Evolutionary conservation across 805 yeast species (phyloP), one percentile per base, ranked within the genome.

Genomic region (Kodamaea neixiangensis): DNA sequence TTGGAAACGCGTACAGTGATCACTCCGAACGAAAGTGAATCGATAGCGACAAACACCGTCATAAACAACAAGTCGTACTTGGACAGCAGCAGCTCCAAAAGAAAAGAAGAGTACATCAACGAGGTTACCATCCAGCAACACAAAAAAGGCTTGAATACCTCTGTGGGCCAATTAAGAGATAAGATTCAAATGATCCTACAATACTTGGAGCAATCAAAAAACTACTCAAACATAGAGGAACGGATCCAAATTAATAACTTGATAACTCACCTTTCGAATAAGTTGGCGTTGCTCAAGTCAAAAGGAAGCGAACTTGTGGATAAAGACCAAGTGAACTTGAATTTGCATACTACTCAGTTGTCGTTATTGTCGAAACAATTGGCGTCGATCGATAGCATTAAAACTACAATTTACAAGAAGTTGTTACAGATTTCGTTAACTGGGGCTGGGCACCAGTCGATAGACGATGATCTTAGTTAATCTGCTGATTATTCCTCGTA

Each of bases 361-460:
- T 56, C 69, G 14, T 54, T 72, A 19, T 45, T 73, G 7, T 64
- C 72, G 1, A 58, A 67, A 15, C 70, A 73, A 50, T 48, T 69
- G 17, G 52, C 63, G 1, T 44, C 43, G 41, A 44, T 48, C 15
- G 48, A 48, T 19, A 34, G 11, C 21, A 48, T 44, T 17, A 48
- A 44, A 17, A 33, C 34, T 2, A 37, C 47, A 5, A 44, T 48
- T n/a, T 44, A 48, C 40, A 48, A 48, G 34, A 48, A 40, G 34
- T 33, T 48, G 20, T 40, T 48, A 19, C 51, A 44, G 17, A 43
- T 29, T 21, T 47, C 50, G 13, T 21, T 47, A n/a, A 18, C 44
- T 31, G 49, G 49, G 2, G 15, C 48, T 11, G 46, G 46, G 2
- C 46, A 44, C 7, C 47, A 34, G 20, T n/a, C 38, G n/a, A 29